These are phyloP conservation scores for Pseudofabraea citricarpa DNA, from an alignment of 2,329 filamentous ascomycete genomes.

Conservation along the genomic window DNA sequence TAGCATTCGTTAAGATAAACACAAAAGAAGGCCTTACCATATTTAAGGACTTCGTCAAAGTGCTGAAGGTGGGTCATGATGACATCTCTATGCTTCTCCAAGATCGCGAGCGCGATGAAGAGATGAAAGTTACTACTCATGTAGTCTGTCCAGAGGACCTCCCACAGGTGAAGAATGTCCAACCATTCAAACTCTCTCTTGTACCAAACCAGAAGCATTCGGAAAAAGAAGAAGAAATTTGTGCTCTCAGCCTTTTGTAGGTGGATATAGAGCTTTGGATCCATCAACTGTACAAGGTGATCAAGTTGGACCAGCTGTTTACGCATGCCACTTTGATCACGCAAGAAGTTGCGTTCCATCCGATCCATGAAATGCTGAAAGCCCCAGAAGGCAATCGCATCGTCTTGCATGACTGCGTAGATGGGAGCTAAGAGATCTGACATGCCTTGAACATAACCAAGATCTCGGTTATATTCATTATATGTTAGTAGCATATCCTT, in stretches of 20 bases:
- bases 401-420: slow-evolving; percentile 96
- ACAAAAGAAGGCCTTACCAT: slow-evolving; percentile 54
- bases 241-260: slow-evolving; percentile 88
- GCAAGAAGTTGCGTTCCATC: slow-evolving; percentile 95
- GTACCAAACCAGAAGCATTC: slow-evolving; percentile 98
- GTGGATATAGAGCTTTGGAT: slow-evolving; percentile 88
- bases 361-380: slow-evolving; percentile 96
- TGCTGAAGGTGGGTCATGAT: slow-evolving; percentile 92
- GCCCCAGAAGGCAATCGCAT: slow-evolving; percentile 93
- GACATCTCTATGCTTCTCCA: slow-evolving; percentile 93
- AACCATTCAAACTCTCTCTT: slow-evolving; percentile 93
- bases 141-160: slow-evolving; percentile 90
- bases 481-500: slow-evolving; percentile 99
- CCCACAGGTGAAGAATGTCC: slow-evolving; percentile 86
- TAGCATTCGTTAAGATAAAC: neutral
- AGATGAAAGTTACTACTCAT: slow-evolving; percentile 86
- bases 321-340: slow-evolving; percentile 95
- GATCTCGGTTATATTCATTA: slow-evolving; percentile 92
- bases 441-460: slow-evolving; percentile 99
- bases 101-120: slow-evolving; percentile 87
- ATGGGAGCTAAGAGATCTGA: slow-evolving; percentile 93
- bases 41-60: slow-evolving; percentile 97
- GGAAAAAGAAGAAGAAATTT: slow-evolving; percentile 99
- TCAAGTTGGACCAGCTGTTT: slow-evolving; percentile 86
- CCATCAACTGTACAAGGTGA: slow-evolving; percentile 93